phyloP scores from a whole-genome alignment of 2,329 filamentous ascomycete genomes.

The Aspergillus ruber region DNA sequence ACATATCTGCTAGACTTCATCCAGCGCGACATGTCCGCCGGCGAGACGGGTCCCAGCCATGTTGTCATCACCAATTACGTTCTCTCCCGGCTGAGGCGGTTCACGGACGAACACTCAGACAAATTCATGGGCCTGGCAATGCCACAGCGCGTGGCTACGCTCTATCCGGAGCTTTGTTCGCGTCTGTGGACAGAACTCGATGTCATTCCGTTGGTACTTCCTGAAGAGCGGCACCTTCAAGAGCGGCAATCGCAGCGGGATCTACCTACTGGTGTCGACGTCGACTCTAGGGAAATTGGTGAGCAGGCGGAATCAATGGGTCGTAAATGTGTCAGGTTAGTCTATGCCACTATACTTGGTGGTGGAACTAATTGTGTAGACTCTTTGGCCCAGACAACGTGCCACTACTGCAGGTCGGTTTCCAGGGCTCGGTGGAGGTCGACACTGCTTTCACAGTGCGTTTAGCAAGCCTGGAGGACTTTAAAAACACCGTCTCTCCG shows the following conservation, averaged over 20 bases:
- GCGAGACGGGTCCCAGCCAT: conserved; percentile 31
- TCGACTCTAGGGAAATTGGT: conserved; percentile 58
- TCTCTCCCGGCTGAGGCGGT: conserved; percentile 50
- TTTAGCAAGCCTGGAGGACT: conserved; percentile 52
- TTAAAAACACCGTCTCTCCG: conserved; percentile 54
- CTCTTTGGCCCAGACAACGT: conserved; percentile 66
- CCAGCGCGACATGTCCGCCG: conserved; percentile 51
- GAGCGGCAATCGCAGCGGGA: conserved; percentile 7
- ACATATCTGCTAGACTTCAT: conserved; percentile 70
- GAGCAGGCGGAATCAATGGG: conserved; percentile 78
- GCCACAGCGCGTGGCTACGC: conserved; percentile 51
- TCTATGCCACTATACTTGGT: background rate
- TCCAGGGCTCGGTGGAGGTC: conserved; percentile 62
- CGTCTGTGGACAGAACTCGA: conserved; percentile 71
- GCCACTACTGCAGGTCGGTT: conserved; percentile 61
- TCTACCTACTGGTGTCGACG: conserved; percentile 27
- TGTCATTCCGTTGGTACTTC: conserved; percentile 64
- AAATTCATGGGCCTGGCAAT: conserved; percentile 74
- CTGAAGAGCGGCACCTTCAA: conserved; percentile 14
- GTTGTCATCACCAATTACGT: conserved; percentile 55
- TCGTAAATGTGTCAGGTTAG: conserved; percentile 66
- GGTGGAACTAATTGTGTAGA: conserved; percentile 33
- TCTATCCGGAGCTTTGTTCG: conserved; percentile 61
- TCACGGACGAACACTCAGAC: conserved; percentile 59
- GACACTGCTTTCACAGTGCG: conserved; percentile 60